Percentiles rank a stretch among this genome's conserved stretches.
Conservation (phyloP, 805 yeast genomes). For the Saccharomycopsis sp. region DNA sequence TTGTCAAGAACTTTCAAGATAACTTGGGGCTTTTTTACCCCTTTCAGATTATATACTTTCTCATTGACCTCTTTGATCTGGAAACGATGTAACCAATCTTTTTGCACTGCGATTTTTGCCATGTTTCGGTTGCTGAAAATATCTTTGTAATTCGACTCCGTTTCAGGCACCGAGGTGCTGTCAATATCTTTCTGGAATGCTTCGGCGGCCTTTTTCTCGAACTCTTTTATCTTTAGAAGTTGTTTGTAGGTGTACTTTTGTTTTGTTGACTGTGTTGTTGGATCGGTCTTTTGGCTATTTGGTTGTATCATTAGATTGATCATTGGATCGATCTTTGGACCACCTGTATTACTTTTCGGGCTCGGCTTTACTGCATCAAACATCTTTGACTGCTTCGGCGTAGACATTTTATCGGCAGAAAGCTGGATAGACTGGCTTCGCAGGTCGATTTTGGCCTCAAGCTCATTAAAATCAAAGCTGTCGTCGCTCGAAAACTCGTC, state of each 20-base stretch:
- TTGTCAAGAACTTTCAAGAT: constrained; percentile 46
- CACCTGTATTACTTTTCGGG: neutral
- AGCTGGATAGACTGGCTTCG: neutral
- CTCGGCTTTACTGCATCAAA: neutral
- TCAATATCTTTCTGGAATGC: neutral
- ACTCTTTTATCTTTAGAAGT: neutral
- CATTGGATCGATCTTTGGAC: neutral
- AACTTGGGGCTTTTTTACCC: constrained; percentile 13
- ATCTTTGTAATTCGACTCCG: constrained; percentile 10
- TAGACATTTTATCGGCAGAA: neutral
- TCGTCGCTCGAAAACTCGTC: constrained; percentile 13
- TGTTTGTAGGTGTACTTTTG: neutral
- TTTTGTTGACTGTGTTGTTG: neutral
- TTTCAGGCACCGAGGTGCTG: neutral
- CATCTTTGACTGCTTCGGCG: neutral
- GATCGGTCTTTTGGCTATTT: neutral
- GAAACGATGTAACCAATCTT: constrained; percentile 19
- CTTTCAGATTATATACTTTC: constrained; percentile 10
- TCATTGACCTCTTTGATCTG: constrained; percentile 9
- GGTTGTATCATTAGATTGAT: no score
- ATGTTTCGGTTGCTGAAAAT: constrained; percentile 8
- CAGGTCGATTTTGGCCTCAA: constrained; percentile 11
- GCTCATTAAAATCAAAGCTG: constrained; percentile 11
- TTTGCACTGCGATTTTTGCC: constrained; percentile 15
- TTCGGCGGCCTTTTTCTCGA: neutral